Conservation (phyloP, 1,284 basidiomycete species). For the Vanrija sp. region DNA sequence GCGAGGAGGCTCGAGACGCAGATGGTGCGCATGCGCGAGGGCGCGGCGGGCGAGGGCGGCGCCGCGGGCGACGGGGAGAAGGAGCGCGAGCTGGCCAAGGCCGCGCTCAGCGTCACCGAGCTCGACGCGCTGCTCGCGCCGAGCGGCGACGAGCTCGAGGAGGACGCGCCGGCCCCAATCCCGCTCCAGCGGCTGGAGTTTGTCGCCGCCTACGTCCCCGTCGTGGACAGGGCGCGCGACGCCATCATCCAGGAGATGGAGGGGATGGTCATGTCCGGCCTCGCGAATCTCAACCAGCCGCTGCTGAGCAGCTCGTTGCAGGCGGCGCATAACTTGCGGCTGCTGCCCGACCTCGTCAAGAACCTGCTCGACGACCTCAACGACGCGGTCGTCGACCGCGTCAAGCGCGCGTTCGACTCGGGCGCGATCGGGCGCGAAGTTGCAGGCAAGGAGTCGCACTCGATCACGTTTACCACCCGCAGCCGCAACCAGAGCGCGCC, state of each 20-base stretch:
- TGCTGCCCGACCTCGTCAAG: slow-evolving; percentile 76
- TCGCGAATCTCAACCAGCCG: slow-evolving; percentile 73
- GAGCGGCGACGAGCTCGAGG: background rate
- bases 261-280: slow-evolving; percentile 71
- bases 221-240: slow-evolving; percentile 65
- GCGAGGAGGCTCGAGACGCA: slow-evolving; percentile 73
- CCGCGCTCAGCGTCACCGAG: slow-evolving; percentile 83
- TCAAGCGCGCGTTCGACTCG: slow-evolving; percentile 78
- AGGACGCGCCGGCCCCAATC: slow-evolving; percentile 9
- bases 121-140: slow-evolving; percentile 48
- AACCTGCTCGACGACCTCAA: slow-evolving; percentile 75
- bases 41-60: slow-evolving; percentile 16
- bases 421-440: slow-evolving; percentile 78
- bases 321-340: slow-evolving; percentile 86
- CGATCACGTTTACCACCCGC: slow-evolving; percentile 39
- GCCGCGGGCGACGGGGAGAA: slow-evolving; percentile 63
- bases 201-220: slow-evolving; percentile 64
- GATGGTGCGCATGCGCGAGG: slow-evolving; percentile 60
- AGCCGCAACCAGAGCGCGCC: slow-evolving; percentile 69
- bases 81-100: slow-evolving; percentile 79
- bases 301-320: slow-evolving; percentile 86
- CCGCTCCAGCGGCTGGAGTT: slow-evolving; percentile 64
- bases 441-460: slow-evolving; percentile 58
- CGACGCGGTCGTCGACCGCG: slow-evolving; percentile 74
- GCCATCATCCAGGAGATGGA: slow-evolving; percentile 80